Base-by-base conservation (phyloP, 805 yeast genomes). In the Dipodascus geniculatus region DNA sequence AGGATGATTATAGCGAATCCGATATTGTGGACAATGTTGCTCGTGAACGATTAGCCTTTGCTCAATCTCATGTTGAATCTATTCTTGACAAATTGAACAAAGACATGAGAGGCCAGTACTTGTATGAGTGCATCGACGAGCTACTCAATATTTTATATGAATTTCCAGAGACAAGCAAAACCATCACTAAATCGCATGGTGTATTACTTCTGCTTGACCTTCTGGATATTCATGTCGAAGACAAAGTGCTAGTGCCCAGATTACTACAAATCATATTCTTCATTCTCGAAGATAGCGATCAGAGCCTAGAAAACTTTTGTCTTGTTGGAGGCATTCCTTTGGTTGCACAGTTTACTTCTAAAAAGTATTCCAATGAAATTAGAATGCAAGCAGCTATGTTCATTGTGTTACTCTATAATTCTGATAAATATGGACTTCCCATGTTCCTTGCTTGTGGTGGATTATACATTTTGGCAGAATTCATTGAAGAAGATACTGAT, bases 381-480 rank as follows among this genome's bases (percentile, higher is more conserved):
- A 56, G 65, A 23, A 33, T 49, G 6, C 56, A 55, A 52, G 56
- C 60, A 2, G 63, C 60, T 3, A 28, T 52, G 19, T 54, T 63
- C 14, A 54, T 63, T n/a, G 56, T 53, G 44, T 52, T 50, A 51
- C 51, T 51, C 24, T 61, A 73, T 49, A 58, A 64, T 22, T 58
- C 59, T 17, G 35, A 54, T 4, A 71, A 71, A 23, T 59, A 61
- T 44, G 74, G 75, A 2, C 61, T 75, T 19, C 69, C 74, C 6
- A 73, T 73, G 75, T 70, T 76, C 57, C 68, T 76, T 8, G 68
- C 76, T 1, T 67, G 75, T 52, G 79, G 79, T 9, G 81, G 80
- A 0, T 62, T 78, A 20, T 63, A 71, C 28, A 70, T 75, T 2
- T 63, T 76, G 28, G 61, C 75, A 0, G 71, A 73, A 42, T 73